Evolutionary conservation across 176 grass and related monocot genomes (phyloP), one percentile per base, ranked within the genome.

Genomic region (Musa beccarii): DNA sequence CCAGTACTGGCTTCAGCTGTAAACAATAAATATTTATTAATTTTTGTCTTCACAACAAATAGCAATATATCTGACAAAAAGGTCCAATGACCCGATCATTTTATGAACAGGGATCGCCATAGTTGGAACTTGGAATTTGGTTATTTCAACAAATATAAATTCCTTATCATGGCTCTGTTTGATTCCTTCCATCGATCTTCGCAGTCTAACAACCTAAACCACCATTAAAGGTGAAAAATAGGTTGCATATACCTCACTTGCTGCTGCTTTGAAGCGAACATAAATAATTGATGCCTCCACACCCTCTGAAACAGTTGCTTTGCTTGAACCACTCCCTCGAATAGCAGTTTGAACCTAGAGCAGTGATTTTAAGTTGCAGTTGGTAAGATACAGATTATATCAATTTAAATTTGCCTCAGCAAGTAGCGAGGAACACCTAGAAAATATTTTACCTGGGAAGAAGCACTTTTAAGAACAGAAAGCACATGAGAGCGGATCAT

Each of bases 281-380:
- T 98, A 98, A 69, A 98, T 98, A 83, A 98, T 86, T 73, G 94
- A 98, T 87, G 90, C 90, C 74, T 98, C 94, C 25, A 93, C 82
- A 70, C 88, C 94, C 75, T 98, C 90, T 57, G 90, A 91, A 85
- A 90, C 79, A 81, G 76, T 62, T 34, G 79, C 77, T 87, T 85
- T 98, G 43, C 86, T 88, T 69, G 88, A 86, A 79, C 88, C 72
- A 34, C 80, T 89, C 68, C 84, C 84, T 82, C 85, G 83, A 73
- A 96, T 96, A 74, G 90, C 94, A 76, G 88, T 77, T 89, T 98
- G 94, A 75, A 91, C 90, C 94, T 93, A 80, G 71, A 84, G 78
- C 73, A 34, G 9, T 77, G 80, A 65, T 22, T 68, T 15, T 53
- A 64, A 57, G 24, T 64, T 20, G 43, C 43, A 80, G 50, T 24